phyloP scores from a whole-genome alignment of 2,329 filamentous ascomycete species.

The Alternaria solani region DNA sequence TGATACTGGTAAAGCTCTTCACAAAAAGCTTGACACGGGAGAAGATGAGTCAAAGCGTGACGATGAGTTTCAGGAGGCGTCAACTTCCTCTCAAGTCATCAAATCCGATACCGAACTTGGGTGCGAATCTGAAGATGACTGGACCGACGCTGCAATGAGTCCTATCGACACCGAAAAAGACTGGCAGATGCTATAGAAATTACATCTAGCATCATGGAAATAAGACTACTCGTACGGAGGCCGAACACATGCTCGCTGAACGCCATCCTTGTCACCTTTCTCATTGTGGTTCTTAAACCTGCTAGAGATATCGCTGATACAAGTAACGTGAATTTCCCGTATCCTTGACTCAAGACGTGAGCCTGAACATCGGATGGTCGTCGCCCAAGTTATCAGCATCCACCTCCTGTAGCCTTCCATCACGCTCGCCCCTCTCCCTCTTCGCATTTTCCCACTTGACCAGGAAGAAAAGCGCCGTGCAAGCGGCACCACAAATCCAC shows the following conservation, averaged over 20 bases:
- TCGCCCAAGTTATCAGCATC: slow-evolving; percentile 61
- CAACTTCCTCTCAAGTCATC: background rate
- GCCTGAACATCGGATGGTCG: slow-evolving; percentile 60
- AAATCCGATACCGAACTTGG: background rate
- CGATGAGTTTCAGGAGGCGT: background rate
- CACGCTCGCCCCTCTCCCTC: slow-evolving; percentile 57
- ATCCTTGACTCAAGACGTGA: slow-evolving; percentile 37
- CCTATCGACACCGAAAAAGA: slow-evolving; percentile 9
- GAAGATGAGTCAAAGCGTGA: background rate
- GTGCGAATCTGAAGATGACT: slow-evolving; percentile 11
- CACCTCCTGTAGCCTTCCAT: slow-evolving; percentile 53
- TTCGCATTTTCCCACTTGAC: slow-evolving; percentile 58
- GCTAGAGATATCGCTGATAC: too few species aligned
- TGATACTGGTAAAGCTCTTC: background rate
- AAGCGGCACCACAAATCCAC: slow-evolving; percentile 57
- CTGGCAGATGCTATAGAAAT: slow-evolving; percentile 20
- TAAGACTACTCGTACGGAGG: background rate
- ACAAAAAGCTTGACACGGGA: background rate
- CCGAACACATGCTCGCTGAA: background rate
- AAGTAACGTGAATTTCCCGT: background rate
- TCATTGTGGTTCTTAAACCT: too few species aligned
- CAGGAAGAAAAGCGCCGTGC: slow-evolving; percentile 53
- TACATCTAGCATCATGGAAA: background rate
- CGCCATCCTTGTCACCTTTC: background rate
- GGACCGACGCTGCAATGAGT: slow-evolving; percentile 18